Evolutionary conservation across 768 basidiomycete genomes (phyloP).

Genomic region (Leccinellum albellum): DNA sequence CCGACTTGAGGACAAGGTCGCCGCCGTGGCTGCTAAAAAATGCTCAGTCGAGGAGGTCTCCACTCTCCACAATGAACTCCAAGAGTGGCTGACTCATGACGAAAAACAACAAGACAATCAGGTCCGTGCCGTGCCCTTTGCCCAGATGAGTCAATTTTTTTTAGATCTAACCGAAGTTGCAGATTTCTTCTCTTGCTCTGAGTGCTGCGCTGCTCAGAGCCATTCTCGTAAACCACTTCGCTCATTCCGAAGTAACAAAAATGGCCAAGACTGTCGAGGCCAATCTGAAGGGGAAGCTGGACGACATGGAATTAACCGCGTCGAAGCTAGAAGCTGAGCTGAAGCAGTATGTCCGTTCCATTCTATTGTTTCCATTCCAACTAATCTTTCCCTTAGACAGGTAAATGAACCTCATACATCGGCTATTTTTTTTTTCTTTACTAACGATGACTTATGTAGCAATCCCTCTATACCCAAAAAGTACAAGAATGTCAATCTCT

Average conservation of each 20-base stretch:
- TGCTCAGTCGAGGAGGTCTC: slow-evolving; percentile 85
- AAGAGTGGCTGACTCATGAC: slow-evolving; percentile 68
- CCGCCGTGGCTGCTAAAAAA: slow-evolving; percentile 76
- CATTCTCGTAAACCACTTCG: slow-evolving; percentile 77
- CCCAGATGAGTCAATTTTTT: slow-evolving; percentile 3
- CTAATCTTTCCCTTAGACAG: slow-evolving; percentile 45
- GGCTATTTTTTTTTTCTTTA: slow-evolving; percentile 4
- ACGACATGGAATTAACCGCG: slow-evolving; percentile 56
- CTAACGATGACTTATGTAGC: slow-evolving; percentile 37
- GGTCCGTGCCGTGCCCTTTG: slow-evolving; percentile 46
- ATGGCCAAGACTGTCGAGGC: slow-evolving; percentile 59
- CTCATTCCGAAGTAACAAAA: slow-evolving; percentile 75
- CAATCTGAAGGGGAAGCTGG: slow-evolving; percentile 59
- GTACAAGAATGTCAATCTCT: slow-evolving; percentile 68
- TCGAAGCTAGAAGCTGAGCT: slow-evolving; percentile 66
- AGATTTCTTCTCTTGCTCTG: slow-evolving; percentile 68
- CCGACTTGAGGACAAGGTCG: slow-evolving; percentile 73
- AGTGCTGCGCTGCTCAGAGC: slow-evolving; percentile 78
- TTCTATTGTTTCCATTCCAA: slow-evolving; percentile 8
- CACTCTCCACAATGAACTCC: slow-evolving; percentile 71
- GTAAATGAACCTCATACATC: slow-evolving; percentile 37
- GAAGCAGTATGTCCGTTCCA: slow-evolving; percentile 54
- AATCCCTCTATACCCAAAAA: slow-evolving; percentile 60
- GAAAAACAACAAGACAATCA: slow-evolving; percentile 54
- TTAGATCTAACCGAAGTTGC: slow-evolving; percentile 7